Conservation (phyloP, 495 filamentous ascomycete genomes). For the Symbiotaphrina buchneri region DNA sequence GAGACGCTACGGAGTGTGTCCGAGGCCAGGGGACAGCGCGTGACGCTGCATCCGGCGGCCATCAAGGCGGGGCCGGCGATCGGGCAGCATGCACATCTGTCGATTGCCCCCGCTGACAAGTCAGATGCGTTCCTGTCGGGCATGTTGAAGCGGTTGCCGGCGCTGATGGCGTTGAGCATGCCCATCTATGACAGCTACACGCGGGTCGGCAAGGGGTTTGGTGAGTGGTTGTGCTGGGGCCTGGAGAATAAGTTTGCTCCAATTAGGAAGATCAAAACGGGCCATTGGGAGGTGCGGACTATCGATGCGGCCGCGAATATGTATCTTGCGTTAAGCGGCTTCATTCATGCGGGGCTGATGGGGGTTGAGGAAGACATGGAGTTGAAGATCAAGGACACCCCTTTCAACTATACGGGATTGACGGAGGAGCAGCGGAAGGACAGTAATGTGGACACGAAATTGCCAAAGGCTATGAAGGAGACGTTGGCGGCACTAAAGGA, state of each 20-base stretch:
- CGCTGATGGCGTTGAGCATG: slow-evolving; percentile 17
- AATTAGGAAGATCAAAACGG: slow-evolving; percentile 16
- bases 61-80: too few species aligned
- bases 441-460: slow-evolving; percentile 18
- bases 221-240: slow-evolving; percentile 22
- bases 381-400: slow-evolving; percentile 1
- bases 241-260: slow-evolving; percentile 21
- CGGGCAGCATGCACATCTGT: slow-evolving; percentile 22
- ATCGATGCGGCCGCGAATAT: slow-evolving; percentile 20
- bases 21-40: too few species aligned
- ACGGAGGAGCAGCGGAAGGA: slow-evolving; percentile 7
- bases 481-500: too few species aligned
- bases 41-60: too few species aligned
- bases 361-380: too few species aligned
- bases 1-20: too few species aligned
- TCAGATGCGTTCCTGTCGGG: slow-evolving; percentile 18
- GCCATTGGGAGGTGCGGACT: slow-evolving; percentile 20
- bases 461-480: slow-evolving; percentile 15
- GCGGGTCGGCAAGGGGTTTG: slow-evolving; percentile 15
- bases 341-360: too few species aligned
- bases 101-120: slow-evolving; percentile 11
- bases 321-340: slow-evolving; percentile 15
- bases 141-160: slow-evolving; percentile 12
- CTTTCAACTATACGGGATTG: slow-evolving; percentile 13
- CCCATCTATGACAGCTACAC: slow-evolving; percentile 19